A percentile compares a stretch with the other conserved stretches of the same genome.
Evolutionary conservation across 306 rosid genomes (phyloP).

Genomic region (Aeschynomene evenia): DNA sequence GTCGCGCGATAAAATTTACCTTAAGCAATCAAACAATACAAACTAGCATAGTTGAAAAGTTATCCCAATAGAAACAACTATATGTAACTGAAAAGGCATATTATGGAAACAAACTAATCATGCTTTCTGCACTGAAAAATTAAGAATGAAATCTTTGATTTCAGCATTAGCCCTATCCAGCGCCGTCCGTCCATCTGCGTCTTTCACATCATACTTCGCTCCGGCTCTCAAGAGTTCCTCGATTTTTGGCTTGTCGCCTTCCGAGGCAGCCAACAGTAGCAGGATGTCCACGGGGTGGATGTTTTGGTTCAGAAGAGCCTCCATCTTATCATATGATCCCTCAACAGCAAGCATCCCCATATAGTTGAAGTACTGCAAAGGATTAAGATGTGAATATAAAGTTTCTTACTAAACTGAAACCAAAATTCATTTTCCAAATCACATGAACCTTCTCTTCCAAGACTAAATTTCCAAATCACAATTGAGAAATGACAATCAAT

Average conservation of each 20-base stretch:
- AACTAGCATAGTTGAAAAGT: conserved; percentile 18
- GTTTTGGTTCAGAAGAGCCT: conserved; percentile 73
- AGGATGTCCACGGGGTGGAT: conserved; percentile 92
- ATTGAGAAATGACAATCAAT: background rate
- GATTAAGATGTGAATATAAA: background rate
- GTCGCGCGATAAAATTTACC: no score
- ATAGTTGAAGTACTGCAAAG: conserved; percentile 82
- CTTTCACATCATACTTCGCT: conserved; percentile 64
- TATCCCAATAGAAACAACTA: conserved; percentile 22
- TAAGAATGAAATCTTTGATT: conserved; percentile 73
- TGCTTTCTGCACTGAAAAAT: conserved; percentile 65
- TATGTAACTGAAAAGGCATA: conserved; percentile 13
- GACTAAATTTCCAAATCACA: background rate
- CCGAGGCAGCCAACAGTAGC: conserved; percentile 74
- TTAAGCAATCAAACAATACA: conserved; percentile 13
- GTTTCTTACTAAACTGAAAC: background rate
- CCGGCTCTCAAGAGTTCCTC: conserved; percentile 95
- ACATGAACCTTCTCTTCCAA: background rate
- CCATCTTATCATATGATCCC: conserved; percentile 89
- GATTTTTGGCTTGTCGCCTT: conserved; percentile 87
- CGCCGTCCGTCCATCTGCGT: conserved; percentile 77
- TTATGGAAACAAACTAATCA: conserved; percentile 33
- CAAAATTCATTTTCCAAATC: background rate
- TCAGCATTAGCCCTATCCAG: conserved; percentile 70
- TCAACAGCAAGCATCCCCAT: conserved; percentile 99